phyloP scores from a whole-genome alignment of 441 rosid genomes.

The Gossypium davidsonii region DNA sequence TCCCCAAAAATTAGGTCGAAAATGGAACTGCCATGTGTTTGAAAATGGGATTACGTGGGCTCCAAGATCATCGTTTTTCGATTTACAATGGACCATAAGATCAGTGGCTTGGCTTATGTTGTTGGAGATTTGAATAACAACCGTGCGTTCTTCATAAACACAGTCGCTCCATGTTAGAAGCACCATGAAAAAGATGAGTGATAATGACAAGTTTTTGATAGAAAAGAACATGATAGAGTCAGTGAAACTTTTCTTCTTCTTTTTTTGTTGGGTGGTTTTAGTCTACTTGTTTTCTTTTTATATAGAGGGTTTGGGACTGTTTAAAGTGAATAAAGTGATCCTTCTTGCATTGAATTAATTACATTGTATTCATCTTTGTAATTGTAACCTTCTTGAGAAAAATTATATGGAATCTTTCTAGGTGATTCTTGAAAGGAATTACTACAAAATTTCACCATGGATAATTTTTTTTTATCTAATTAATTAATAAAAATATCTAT shows the following conservation, averaged over 20 bases:
- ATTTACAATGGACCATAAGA: conserved; percentile 13
- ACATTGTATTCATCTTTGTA: not conserved
- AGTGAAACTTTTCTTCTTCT: not conserved
- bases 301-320: not conserved
- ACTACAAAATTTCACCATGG: no score
- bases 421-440: no score
- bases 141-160: not conserved
- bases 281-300: no score
- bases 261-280: not conserved
- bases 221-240: not conserved
- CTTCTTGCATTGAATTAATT: not conserved
- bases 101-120: not conserved
- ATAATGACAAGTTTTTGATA: not conserved
- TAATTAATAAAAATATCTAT: no score
- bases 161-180: not conserved
- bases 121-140: not conserved
- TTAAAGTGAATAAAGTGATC: not conserved
- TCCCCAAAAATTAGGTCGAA: conserved; percentile 3
- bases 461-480: no score
- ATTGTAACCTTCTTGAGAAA: not conserved
- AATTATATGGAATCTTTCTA: no score
- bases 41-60: not conserved
- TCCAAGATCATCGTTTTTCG: conserved; percentile 2
- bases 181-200: not conserved
- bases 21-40: not conserved